Conservation (phyloP, 1,139 yeast genomes). For the Debaryomyces udenii region DNA sequence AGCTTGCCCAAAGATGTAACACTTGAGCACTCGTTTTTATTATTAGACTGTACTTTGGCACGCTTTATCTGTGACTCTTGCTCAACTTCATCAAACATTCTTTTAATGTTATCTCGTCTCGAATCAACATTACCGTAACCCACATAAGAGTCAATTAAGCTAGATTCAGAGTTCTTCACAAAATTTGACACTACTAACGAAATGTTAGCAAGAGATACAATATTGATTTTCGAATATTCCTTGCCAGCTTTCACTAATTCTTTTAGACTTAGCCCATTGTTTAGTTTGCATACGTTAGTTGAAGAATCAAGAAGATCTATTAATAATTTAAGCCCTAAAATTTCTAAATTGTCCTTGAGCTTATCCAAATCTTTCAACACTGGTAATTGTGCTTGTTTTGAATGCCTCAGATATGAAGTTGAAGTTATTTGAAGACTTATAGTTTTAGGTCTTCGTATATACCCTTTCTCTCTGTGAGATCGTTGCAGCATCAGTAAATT, state of each 20-base stretch:
- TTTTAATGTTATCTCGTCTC: constrained; percentile 18
- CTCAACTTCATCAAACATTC: constrained; percentile 26
- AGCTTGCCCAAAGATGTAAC: constrained; percentile 1
- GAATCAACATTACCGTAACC: constrained; percentile 13
- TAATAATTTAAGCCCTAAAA: constrained; percentile 35
- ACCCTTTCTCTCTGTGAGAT: constrained; percentile 24
- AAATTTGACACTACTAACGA: constrained; percentile 58
- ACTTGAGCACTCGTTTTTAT: not conserved
- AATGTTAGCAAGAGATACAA: constrained; percentile 53
- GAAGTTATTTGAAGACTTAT: constrained; percentile 39
- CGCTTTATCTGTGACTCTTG: constrained; percentile 2
- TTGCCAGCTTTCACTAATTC: constrained; percentile 29
- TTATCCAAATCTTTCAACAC: constrained; percentile 43
- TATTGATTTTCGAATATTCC: constrained; percentile 28
- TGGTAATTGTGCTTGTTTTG: constrained; percentile 51
- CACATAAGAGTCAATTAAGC: constrained; percentile 55
- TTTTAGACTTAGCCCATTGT: constrained; percentile 38
- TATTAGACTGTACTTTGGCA: constrained; percentile 1
- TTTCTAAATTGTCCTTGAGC: constrained; percentile 32
- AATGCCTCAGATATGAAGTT: constrained; percentile 28
- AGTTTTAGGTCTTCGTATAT: constrained; percentile 55
- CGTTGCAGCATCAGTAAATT: constrained; percentile 33
- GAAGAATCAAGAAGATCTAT: constrained; percentile 32
- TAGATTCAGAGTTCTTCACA: constrained; percentile 42
- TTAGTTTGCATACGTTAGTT: constrained; percentile 27